Evolutionary conservation across 2,329 filamentous ascomycete genomes (phyloP).

Genomic region (Penicillium griseofulvum): DNA sequence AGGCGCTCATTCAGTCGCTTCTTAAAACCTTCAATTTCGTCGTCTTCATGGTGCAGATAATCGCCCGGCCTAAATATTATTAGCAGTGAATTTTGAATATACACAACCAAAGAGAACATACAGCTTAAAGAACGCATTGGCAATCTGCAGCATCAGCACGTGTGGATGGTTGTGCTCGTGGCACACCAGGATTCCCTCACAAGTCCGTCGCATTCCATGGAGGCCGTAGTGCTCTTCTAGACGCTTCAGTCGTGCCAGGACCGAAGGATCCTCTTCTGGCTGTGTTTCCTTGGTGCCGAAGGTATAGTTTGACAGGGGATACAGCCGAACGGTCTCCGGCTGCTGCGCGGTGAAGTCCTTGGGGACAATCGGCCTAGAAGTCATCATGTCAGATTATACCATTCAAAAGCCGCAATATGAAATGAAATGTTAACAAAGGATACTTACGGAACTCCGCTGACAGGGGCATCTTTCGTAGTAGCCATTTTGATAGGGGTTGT

Average conservation of each 20-base stretch:
- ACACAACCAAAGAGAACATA: constrained; percentile 35
- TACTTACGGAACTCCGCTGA: constrained; percentile 47
- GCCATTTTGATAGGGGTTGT: not conserved
- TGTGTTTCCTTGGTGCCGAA: constrained; percentile 98
- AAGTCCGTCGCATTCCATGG: constrained; percentile 95
- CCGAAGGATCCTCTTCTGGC: constrained; percentile 94
- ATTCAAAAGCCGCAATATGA: not conserved
- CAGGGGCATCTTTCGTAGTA: not conserved
- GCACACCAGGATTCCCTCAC: constrained; percentile 94
- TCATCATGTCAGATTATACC: constrained; percentile 11
- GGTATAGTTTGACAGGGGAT: constrained; percentile 96
- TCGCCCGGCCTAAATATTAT: constrained; percentile 68
- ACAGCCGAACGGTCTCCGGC: constrained; percentile 83
- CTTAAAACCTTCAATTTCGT: constrained; percentile 95
- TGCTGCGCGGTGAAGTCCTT: constrained; percentile 86
- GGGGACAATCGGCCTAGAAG: constrained; percentile 66
- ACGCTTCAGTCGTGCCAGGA: constrained; percentile 85
- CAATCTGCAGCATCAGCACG: constrained; percentile 98
- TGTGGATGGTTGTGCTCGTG: constrained; percentile 99
- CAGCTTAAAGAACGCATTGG: constrained; percentile 98
- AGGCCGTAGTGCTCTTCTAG: constrained; percentile 92
- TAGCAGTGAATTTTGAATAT: not conserved
- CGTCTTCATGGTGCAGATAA: constrained; percentile 81
- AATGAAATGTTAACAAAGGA: not conserved
- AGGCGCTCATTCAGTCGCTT: constrained; percentile 85